Evolutionary conservation across 306 rosid species (phyloP).

Genomic region (Sesbania bispinosa): DNA sequence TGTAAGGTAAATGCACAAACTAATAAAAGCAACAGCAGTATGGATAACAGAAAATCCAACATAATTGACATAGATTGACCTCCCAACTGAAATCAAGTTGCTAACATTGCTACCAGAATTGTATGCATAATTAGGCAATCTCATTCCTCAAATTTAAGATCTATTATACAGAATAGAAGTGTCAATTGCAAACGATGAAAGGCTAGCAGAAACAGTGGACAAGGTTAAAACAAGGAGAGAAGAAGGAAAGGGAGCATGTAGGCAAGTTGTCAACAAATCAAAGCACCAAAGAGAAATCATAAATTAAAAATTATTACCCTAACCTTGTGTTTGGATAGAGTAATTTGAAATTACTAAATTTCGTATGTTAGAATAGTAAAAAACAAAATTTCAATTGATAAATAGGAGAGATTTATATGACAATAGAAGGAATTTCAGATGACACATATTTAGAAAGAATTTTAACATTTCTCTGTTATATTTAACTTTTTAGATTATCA

Average conservation of each 20-base stretch:
- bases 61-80: constrained; percentile 5
- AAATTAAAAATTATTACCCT: neutral
- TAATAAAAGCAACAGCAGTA: neutral
- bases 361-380: too few species aligned
- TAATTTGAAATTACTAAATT: too few species aligned
- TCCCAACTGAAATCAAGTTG: constrained; percentile 9
- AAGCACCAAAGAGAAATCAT: neutral
- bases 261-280: neutral
- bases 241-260: neutral
- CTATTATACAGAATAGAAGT: neutral
- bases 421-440: too few species aligned
- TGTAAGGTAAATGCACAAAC: neutral
- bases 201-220: neutral
- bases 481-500: too few species aligned
- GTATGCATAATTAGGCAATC: constrained; percentile 4
- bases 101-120: neutral
- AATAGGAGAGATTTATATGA: too few species aligned
- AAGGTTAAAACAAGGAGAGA: neutral
- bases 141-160: constrained; percentile 1
- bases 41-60: neutral
- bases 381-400: too few species aligned
- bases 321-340: too few species aligned
- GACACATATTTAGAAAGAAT: too few species aligned
- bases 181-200: constrained; percentile 6
- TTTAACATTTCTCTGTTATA: too few species aligned